Evolutionary conservation across 139 green algal species (phyloP).

Genomic region (Penium margaritaceum): DNA sequence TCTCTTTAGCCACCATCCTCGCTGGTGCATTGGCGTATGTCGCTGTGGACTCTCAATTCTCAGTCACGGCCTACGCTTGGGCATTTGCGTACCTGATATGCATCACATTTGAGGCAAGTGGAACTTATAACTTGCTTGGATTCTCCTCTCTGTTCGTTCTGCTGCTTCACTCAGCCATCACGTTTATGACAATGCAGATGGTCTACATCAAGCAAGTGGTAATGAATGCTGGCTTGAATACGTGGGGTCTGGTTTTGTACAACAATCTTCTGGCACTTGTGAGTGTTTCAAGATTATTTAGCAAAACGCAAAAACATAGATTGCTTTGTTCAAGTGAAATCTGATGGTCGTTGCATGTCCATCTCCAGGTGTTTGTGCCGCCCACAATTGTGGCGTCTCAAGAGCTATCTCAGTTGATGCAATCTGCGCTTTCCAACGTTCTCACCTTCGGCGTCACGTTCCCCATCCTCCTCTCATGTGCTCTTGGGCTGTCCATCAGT

Average conservation of each 20-base stretch:
- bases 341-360: no score
- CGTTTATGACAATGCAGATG: conserved; percentile 13
- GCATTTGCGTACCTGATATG: conserved; percentile 28
- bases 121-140: not conserved
- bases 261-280: conserved; percentile 28
- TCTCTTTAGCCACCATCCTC: conserved; percentile 30
- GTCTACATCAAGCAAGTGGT: conserved; percentile 41
- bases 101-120: conserved; percentile 20
- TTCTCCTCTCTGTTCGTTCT: not conserved
- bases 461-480: conserved; percentile 58
- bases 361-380: no score
- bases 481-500: conserved; percentile 57
- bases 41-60: conserved; percentile 16
- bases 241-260: conserved; percentile 37
- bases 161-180: not conserved
- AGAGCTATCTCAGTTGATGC: no score
- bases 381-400: no score
- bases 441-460: conserved; percentile 19
- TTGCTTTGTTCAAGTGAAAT: no score
- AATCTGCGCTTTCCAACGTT: no score
- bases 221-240: conserved; percentile 17
- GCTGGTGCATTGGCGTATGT: conserved; percentile 23
- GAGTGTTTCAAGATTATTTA: no score
- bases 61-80: conserved; percentile 26
- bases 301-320: no score